Base-by-base conservation (phyloP, 306 rosid species). In the Rosa multiflora region DNA sequence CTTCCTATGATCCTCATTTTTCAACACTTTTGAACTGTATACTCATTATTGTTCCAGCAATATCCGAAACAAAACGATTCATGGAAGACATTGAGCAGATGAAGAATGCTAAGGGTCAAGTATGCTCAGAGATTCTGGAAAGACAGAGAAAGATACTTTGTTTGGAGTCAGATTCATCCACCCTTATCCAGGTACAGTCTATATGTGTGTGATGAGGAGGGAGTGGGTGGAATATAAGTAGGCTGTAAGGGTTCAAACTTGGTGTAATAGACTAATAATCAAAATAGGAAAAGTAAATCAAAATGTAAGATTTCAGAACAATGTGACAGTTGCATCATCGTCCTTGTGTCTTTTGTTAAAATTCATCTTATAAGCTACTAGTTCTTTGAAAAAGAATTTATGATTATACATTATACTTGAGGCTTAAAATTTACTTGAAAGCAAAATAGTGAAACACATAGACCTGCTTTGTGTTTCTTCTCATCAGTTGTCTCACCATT, bases 101-200 rank as follows among this genome's bases (percentile, higher is more conserved):
- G 90, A 53, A 49, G 79, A 81, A 64, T 58, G 82, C 81, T 0
- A 91, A 88, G 84, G 94, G 90, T n/a, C 91, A 91, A 77, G 74
- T 90, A 68, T 91, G 99, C 92, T 89, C 84, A 5, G 85, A 83
- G 86, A 89, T 91, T 67, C 77, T 95, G 83, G 95, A 86, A 80
- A 89, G 82, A 53, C 97, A 86, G 84, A 87, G 84, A 68, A 88
- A 75, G 81, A 79, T 76, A 66, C 80, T 86, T 73, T 79, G 91
- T 32, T 70, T 89, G 86, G 97, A 91, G 80, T 77, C 79, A 77
- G 90, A 95, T 81, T 80, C 76, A 5, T 85, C 85, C 81, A 85
- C 90, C n/a, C 91, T 95, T 82, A 62, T 81, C 1, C 95, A 92
- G 99, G 99, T 93, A 73, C 48, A 52, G 67, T 68, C 35, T 39